phyloP scores from a whole-genome alignment of 1,284 basidiomycete species.

The Boletus austroedulis region DNA sequence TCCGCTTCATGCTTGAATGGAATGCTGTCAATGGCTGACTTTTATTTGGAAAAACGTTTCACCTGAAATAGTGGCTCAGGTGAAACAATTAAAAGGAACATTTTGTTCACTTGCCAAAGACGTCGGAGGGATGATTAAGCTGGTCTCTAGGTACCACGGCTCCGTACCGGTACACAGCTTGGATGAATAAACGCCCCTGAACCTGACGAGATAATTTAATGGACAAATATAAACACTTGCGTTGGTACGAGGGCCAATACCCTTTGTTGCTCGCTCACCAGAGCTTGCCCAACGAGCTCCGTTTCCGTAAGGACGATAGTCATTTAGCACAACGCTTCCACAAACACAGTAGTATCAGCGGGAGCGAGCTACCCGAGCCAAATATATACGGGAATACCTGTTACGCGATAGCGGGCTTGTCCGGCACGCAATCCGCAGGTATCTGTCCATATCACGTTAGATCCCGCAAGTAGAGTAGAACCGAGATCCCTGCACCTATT shows the following conservation, averaged over 20 bases:
- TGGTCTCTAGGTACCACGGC: conserved; percentile 40
- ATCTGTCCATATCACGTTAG: conserved; percentile 16
- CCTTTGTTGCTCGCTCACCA: conserved; percentile 33
- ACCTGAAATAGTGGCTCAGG: conserved; percentile 36
- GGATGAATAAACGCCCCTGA: conserved; percentile 9
- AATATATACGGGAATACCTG: conserved; percentile 10
- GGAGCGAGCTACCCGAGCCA: conserved; percentile 8
- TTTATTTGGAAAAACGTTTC: conserved; percentile 38
- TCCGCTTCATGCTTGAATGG: conserved; percentile 29
- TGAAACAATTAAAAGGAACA: conserved; percentile 40
- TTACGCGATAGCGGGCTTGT: conserved; percentile 41
- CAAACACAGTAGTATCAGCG: conserved; percentile 11
- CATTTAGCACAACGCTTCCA: conserved; percentile 4
- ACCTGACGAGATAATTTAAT: conserved; percentile 12
- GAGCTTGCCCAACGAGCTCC: conserved; percentile 32
- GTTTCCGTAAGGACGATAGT: conserved; percentile 8
- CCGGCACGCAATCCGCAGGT: conserved; percentile 37
- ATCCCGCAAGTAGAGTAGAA: background rate
- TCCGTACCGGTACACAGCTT: conserved; percentile 34
- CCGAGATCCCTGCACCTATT: background rate
- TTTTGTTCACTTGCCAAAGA: conserved; percentile 14
- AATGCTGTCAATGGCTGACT: conserved; percentile 30
- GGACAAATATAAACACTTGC: background rate
- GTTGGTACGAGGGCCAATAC: conserved; percentile 33
- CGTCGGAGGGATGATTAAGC: conserved; percentile 26